A percentile compares a stretch with the other conserved stretches of the same genome.
These are phyloP conservation scores for Xylaria venustula DNA, from an alignment of 495 filamentous ascomycete genomes.

Conservation along the genomic window DNA sequence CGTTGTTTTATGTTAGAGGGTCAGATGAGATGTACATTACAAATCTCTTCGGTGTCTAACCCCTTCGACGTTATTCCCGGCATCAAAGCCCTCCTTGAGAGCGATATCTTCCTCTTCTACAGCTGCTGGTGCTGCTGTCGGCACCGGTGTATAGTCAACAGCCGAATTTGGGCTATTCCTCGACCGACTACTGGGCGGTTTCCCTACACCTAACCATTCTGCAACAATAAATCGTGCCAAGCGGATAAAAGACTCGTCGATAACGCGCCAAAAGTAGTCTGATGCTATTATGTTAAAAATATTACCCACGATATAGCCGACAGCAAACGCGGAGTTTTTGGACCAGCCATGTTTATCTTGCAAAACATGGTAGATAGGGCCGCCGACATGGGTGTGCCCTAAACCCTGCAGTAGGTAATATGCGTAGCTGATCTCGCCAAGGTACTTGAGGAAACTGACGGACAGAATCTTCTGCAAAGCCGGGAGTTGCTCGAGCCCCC, in stretches of 20 bases:
- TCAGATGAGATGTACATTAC: conserved; percentile 1
- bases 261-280: conserved; percentile 9
- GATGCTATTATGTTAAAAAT: conserved; percentile 7
- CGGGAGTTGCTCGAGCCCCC: conserved; percentile 8
- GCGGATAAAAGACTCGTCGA: conserved; percentile 6
- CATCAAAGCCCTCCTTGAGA: conserved; percentile 3
- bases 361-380: conserved; percentile 1
- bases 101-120: conserved; percentile 1
- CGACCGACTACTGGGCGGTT: neutral
- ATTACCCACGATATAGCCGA: conserved; percentile 6
- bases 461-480: conserved; percentile 5
- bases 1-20: neutral
- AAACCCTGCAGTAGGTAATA: conserved; percentile 8
- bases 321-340: conserved; percentile 2
- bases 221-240: conserved; percentile 5
- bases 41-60: neutral
- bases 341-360: conserved; percentile 8
- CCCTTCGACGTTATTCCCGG: neutral
- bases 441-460: conserved; percentile 7
- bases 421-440: conserved; percentile 10
- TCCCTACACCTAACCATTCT: conserved; percentile 8
- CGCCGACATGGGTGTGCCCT: conserved; percentile 1
- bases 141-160: conserved; percentile 1
- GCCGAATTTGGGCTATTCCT: neutral
- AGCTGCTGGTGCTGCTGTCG: neutral